phyloP scores from a whole-genome alignment of 257 asterid species.

The Fraxinus quadrangulata region DNA sequence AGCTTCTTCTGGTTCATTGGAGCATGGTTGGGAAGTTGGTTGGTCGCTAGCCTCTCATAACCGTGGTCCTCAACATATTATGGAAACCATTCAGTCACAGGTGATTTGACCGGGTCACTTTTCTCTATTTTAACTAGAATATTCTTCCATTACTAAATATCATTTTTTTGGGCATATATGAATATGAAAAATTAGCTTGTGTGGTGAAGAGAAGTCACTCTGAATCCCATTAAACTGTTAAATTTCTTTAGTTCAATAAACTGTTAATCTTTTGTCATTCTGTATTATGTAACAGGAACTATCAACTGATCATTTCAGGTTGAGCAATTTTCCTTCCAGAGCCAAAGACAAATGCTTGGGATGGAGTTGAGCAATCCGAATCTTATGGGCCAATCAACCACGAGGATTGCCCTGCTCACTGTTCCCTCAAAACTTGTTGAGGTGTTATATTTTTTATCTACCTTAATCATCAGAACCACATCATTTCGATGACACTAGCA shows the following conservation, averaged over 20 bases:
- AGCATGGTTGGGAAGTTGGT: slow-evolving; percentile 96
- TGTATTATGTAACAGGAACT: slow-evolving; percentile 77
- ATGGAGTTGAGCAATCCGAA: slow-evolving; percentile 54
- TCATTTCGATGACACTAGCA: not conserved
- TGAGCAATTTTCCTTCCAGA: slow-evolving; percentile 60
- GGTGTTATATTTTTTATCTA: slow-evolving; percentile 37
- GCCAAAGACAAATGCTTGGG: slow-evolving; percentile 46
- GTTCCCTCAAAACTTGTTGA: slow-evolving; percentile 47
- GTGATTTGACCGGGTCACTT: slow-evolving; percentile 35
- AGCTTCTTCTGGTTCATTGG: slow-evolving; percentile 81
- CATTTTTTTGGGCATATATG: not conserved
- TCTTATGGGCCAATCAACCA: slow-evolving; percentile 63
- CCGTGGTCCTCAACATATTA: slow-evolving; percentile 58
- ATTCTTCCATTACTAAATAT: slow-evolving; percentile 1
- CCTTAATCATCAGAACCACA: slow-evolving; percentile 13
- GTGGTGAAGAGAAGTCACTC: slow-evolving; percentile 11
- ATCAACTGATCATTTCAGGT: slow-evolving; percentile 86
- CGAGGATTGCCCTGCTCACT: slow-evolving; percentile 76
- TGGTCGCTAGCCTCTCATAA: slow-evolving; percentile 86
- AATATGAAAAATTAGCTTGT: not conserved
- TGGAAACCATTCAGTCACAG: slow-evolving; percentile 50
- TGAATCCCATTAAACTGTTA: slow-evolving; percentile 6
- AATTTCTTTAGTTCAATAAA: not conserved
- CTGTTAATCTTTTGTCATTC: slow-evolving; percentile 47
- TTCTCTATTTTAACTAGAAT: not conserved